phyloP scores from a whole-genome alignment of 1,139 yeast species.

The Candida sanyaensis region DNA sequence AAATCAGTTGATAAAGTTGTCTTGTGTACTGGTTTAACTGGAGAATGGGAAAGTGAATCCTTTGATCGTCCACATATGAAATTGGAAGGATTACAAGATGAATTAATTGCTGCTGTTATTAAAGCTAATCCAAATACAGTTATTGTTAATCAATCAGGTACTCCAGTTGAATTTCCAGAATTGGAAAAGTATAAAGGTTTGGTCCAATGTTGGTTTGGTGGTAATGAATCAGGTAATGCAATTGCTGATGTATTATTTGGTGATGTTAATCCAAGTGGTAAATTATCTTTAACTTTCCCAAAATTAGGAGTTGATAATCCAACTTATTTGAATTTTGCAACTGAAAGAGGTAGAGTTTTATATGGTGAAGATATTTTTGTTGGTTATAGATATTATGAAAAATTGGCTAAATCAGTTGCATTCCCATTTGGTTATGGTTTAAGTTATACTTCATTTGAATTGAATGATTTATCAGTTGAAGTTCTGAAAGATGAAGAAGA shows the following conservation, averaged over 20 bases:
- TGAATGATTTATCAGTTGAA: constrained; percentile 17
- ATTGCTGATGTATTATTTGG: constrained; percentile 28
- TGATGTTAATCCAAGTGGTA: constrained; percentile 30
- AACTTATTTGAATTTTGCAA: constrained; percentile 38
- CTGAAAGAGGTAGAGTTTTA: constrained; percentile 50
- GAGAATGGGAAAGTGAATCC: constrained; percentile 39
- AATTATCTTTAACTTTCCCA: constrained; percentile 46
- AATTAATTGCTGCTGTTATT: constrained; percentile 46
- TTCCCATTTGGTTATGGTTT: constrained; percentile 66
- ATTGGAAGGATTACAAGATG: constrained; percentile 50
- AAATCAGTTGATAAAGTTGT: constrained; percentile 38
- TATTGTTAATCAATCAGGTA: constrained; percentile 60
- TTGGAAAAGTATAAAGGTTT: constrained; percentile 46
- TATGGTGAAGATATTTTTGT: constrained; percentile 61
- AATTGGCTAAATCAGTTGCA: constrained; percentile 42
- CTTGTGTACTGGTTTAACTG: constrained; percentile 40
- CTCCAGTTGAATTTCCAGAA: constrained; percentile 59
- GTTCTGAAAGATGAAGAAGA: constrained; percentile 15
- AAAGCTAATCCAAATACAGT: constrained; percentile 53
- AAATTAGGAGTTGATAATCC: constrained; percentile 42
- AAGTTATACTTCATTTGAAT: constrained; percentile 52
- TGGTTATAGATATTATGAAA: constrained; percentile 63
- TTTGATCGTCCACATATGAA: constrained; percentile 32
- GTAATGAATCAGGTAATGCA: constrained; percentile 27
- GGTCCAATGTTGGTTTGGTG: constrained; percentile 52